Conservation (phyloP, 108 stramenopile species). For the Cyclotella baltica region DNA sequence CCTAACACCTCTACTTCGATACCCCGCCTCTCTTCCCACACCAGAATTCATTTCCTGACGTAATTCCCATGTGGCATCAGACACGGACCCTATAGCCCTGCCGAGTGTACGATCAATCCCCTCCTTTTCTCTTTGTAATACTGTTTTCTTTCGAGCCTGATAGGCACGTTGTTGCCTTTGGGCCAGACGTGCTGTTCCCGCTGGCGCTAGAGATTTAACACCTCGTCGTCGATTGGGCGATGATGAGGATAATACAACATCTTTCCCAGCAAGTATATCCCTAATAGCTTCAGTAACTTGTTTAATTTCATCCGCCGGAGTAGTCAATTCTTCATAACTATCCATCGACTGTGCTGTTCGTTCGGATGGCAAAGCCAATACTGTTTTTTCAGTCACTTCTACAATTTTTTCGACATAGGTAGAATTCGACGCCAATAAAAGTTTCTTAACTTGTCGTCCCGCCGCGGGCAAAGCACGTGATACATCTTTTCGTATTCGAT, state of each 20-base stretch:
- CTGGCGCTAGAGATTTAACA: conserved; percentile 64
- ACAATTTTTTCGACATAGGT: conserved; percentile 50
- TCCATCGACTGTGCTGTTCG: conserved; percentile 29
- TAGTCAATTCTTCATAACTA: conserved; percentile 66
- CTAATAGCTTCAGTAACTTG: conserved; percentile 71
- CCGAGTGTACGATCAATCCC: conserved; percentile 57
- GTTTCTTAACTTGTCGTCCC: conserved; percentile 37
- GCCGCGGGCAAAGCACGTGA: conserved; percentile 76
- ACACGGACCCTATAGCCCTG: conserved; percentile 56
- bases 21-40: conserved; percentile 72
- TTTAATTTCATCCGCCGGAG: conserved; percentile 77
- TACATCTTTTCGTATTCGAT: conserved; percentile 75
- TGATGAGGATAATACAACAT: conserved; percentile 22
- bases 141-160: conserved; percentile 65
- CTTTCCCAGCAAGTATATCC: conserved; percentile 64
- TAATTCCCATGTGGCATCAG: conserved; percentile 82
- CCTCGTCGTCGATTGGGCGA: conserved; percentile 37
- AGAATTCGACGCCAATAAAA: conserved; percentile 50
- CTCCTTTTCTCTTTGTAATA: conserved; percentile 66
- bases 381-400: conserved; percentile 36
- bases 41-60: conserved; percentile 71
- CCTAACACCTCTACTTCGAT: conserved; percentile 66
- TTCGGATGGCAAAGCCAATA: conserved; percentile 45
- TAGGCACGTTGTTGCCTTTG: conserved; percentile 72
- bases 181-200: conserved; percentile 51